Conservation (phyloP, 169 alveolate genomes). For the Toxoplasma gondii region DNA sequence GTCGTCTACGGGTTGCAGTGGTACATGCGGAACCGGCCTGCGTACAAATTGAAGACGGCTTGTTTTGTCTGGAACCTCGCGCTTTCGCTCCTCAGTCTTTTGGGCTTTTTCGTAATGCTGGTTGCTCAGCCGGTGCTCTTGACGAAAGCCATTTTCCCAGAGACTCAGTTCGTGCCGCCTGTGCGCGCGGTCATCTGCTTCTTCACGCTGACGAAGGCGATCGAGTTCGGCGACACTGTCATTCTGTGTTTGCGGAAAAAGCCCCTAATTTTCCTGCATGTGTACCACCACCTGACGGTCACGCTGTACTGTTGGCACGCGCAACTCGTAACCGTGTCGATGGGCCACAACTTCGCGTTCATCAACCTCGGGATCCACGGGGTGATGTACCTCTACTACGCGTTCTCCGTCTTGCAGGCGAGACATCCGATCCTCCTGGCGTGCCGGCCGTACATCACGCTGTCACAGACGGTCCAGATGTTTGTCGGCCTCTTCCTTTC, state of each 20-base stretch:
- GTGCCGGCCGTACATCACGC: slow-evolving; percentile 62
- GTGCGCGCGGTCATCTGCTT: slow-evolving; percentile 76
- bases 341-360: slow-evolving; percentile 78
- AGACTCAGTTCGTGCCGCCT: slow-evolving; percentile 47
- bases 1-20: slow-evolving; percentile 62
- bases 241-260: slow-evolving; percentile 73
- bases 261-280: slow-evolving; percentile 76
- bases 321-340: slow-evolving; percentile 73
- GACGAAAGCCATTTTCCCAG: slow-evolving; percentile 49
- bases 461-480: slow-evolving; percentile 63
- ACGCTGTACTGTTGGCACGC: slow-evolving; percentile 79
- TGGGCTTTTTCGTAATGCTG: slow-evolving; percentile 57
- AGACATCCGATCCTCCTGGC: slow-evolving; percentile 45
- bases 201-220: slow-evolving; percentile 75
- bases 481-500: slow-evolving; percentile 54
- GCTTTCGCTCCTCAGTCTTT: slow-evolving; percentile 46
- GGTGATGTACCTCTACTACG: slow-evolving; percentile 80
- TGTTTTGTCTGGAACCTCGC: slow-evolving; percentile 58
- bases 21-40: slow-evolving; percentile 67
- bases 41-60: slow-evolving; percentile 24
- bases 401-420: slow-evolving; percentile 48
- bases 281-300: slow-evolving; percentile 79
- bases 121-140: slow-evolving; percentile 51
- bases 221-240: slow-evolving; percentile 80
- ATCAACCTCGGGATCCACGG: slow-evolving; percentile 76